A percentile compares a stretch with the other conserved stretches of the same genome.
Evolutionary conservation across 2,329 filamentous ascomycete species (phyloP).

Genomic region (Pseudocercospora crystallina): DNA sequence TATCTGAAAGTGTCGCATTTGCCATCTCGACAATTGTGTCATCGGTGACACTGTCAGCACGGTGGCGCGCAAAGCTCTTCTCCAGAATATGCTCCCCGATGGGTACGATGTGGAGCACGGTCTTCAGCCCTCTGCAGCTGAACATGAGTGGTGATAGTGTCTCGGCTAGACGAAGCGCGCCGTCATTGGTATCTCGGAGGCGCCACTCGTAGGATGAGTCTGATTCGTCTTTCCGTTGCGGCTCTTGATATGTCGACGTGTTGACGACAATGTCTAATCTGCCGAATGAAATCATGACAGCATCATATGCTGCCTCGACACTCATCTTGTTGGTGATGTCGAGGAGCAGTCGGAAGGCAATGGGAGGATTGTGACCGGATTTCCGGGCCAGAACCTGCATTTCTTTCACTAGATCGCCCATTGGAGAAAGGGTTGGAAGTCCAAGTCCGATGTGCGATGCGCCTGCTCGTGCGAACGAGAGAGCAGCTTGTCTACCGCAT

Average conservation of each 20-base stretch:
- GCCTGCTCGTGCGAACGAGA: slow-evolving; percentile 57
- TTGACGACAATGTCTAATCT: slow-evolving; percentile 38
- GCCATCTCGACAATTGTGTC: slow-evolving; percentile 37
- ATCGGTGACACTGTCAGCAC: slow-evolving; percentile 17
- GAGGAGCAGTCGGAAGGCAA: slow-evolving; percentile 44
- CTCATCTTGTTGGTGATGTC: slow-evolving; percentile 43
- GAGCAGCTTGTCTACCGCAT: slow-evolving; percentile 50
- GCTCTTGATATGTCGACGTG: slow-evolving; percentile 18
- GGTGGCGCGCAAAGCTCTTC: slow-evolving; percentile 39
- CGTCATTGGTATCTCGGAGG: slow-evolving; percentile 53
- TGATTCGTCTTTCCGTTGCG: slow-evolving; percentile 23
- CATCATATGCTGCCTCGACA: slow-evolving; percentile 35
- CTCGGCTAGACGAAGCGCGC: slow-evolving; percentile 34
- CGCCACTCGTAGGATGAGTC: slow-evolving; percentile 47
- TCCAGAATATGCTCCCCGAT: neutral
- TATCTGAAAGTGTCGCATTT: slow-evolving; percentile 10
- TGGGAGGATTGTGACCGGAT: slow-evolving; percentile 33
- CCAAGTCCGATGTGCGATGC: slow-evolving; percentile 54
- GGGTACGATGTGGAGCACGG: slow-evolving; percentile 2
- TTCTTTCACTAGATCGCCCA: slow-evolving; percentile 38
- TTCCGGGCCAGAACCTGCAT: slow-evolving; percentile 39
- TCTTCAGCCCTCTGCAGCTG: slow-evolving; percentile 11
- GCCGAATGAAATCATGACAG: slow-evolving; percentile 4
- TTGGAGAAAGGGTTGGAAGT: slow-evolving; percentile 47
- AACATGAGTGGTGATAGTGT: slow-evolving; percentile 50